Evolutionary conservation across 768 basidiomycete species (phyloP).

Genomic region (Trametes meyenii): DNA sequence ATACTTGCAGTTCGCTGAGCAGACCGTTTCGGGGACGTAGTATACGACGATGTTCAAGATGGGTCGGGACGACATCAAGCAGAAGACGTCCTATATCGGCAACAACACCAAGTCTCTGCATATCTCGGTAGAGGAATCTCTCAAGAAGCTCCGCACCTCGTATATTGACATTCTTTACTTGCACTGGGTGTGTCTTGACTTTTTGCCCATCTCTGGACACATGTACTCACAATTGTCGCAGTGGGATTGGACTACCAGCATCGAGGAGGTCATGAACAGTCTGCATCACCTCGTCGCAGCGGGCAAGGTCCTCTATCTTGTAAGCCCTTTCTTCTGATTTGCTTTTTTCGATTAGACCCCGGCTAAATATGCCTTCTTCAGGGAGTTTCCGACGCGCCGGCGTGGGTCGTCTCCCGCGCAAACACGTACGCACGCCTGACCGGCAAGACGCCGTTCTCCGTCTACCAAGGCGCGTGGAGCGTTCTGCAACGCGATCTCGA

Average conservation of each 20-base stretch:
- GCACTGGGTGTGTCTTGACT: conserved; percentile 53
- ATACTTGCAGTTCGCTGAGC: neutral
- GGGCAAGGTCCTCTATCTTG: conserved; percentile 46
- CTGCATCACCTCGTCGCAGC: conserved; percentile 44
- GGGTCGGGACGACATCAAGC: conserved; percentile 20
- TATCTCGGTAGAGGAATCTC: conserved; percentile 38
- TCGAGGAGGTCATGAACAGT: conserved; percentile 44
- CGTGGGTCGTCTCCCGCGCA: conserved; percentile 38
- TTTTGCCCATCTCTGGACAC: neutral
- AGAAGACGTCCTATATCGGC: conserved; percentile 45
- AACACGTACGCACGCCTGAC: conserved; percentile 42
- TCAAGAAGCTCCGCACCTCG: conserved; percentile 56
- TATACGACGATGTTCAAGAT: conserved; percentile 33
- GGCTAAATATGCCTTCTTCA: neutral
- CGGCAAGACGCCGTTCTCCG: conserved; percentile 42
- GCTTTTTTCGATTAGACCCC: neutral
- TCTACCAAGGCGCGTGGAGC: conserved; percentile 42
- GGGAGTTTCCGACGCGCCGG: conserved; percentile 35
- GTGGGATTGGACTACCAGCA: conserved; percentile 40
- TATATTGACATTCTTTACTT: conserved; percentile 62
- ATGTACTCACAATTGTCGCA: conserved; percentile 7
- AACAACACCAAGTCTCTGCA: conserved; percentile 42
- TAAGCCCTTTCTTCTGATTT: neutral
- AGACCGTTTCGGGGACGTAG: conserved; percentile 12
- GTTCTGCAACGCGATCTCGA: conserved; percentile 40